These are phyloP conservation scores for Phytophthora podocarpi DNA, from an alignment of 352 stramenopile species.

Conservation along the genomic window DNA sequence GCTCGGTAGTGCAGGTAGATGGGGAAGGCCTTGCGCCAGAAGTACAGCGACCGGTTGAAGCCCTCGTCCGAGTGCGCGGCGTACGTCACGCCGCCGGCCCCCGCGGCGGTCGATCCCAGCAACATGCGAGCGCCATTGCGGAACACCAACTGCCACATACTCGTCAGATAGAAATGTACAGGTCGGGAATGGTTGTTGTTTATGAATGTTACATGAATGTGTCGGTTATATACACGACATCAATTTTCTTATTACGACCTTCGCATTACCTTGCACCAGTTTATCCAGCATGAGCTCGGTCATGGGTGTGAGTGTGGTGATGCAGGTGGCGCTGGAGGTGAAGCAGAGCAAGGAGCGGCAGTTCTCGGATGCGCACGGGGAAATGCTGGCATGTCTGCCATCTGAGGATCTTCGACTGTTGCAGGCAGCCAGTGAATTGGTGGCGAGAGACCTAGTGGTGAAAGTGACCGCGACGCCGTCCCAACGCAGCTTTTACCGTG, in stretches of 20 bases:
- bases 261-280: no score
- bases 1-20: constrained; percentile 87
- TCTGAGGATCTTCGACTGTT: constrained; percentile 50
- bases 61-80: constrained; percentile 76
- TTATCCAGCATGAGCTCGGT: constrained; percentile 30
- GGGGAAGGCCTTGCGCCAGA: constrained; percentile 88
- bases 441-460: constrained; percentile 50
- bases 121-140: constrained; percentile 66
- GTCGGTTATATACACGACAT: no score
- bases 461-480: constrained; percentile 54
- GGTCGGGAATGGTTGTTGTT: no score
- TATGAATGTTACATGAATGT: no score
- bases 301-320: constrained; percentile 46
- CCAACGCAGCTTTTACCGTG: constrained; percentile 60
- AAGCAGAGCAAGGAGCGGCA: constrained; percentile 34
- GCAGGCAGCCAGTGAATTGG: constrained; percentile 60
- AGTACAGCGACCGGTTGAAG: constrained; percentile 81
- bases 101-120: constrained; percentile 53
- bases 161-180: not conserved
- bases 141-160: constrained; percentile 52
- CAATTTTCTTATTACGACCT: no score
- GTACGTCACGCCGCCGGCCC: constrained; percentile 56
- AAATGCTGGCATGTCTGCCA: constrained; percentile 51
- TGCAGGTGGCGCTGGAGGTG: constrained; percentile 46
- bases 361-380: constrained; percentile 47